These are phyloP conservation scores for Yamadazyma paraphyllophila DNA, from an alignment of 805 yeast genomes.

Conservation along the genomic window DNA sequence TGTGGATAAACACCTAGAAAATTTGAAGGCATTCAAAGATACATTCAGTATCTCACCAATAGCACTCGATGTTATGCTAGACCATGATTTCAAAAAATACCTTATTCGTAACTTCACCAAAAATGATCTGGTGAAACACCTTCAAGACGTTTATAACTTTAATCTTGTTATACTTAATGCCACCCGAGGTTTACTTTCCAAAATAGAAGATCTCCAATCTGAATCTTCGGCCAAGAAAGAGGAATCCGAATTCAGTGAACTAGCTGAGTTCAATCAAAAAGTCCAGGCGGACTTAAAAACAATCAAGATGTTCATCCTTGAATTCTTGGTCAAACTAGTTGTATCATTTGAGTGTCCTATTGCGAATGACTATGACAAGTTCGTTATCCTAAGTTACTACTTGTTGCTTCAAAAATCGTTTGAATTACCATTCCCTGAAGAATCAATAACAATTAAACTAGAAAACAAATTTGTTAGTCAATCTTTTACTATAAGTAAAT, in stretches of 20 bases:
- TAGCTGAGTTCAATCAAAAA: background rate
- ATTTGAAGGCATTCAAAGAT: conserved; percentile 10
- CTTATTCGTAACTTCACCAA: conserved; percentile 18
- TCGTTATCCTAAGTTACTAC: conserved; percentile 13
- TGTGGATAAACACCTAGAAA: conserved; percentile 14
- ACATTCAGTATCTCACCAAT: background rate
- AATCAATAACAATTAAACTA: conserved; percentile 22
- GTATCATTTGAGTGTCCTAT: conserved; percentile 10
- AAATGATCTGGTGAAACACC: conserved; percentile 15
- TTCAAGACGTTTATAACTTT: conserved; percentile 23
- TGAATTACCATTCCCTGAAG: conserved; percentile 14
- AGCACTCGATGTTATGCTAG: background rate
- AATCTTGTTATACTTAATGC: conserved; percentile 21
- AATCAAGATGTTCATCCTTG: conserved; percentile 15
- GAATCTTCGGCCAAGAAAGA: background rate
- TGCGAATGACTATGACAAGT: conserved; percentile 14
- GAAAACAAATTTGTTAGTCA: conserved; percentile 33
- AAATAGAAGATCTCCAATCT: conserved; percentile 2
- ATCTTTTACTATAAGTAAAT: conserved; percentile 21
- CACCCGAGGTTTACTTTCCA: conserved; percentile 1
- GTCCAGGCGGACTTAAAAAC: conserved; percentile 18
- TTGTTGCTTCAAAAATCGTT: conserved; percentile 4
- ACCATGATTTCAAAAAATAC: conserved; percentile 4
- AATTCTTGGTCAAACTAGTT: conserved; percentile 20
- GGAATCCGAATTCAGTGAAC: background rate